A percentile compares a stretch with the other conserved stretches of the same genome.
phyloP scores from a whole-genome alignment of 2,329 filamentous ascomycete species.

The Aspergillus ibericus region DNA sequence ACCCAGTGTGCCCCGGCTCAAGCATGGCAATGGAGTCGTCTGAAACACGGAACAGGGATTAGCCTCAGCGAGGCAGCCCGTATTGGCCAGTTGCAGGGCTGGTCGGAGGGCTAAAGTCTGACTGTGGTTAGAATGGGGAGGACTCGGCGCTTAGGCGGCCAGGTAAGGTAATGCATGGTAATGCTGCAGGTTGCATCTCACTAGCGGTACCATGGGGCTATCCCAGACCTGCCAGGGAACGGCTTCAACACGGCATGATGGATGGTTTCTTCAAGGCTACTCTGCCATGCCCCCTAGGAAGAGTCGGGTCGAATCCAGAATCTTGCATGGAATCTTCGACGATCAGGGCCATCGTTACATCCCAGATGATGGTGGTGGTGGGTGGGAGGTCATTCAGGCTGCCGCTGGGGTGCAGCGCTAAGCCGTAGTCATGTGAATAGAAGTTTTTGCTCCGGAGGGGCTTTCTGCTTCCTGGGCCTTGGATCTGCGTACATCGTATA shows the following conservation, averaged over 20 bases:
- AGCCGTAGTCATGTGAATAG: background rate
- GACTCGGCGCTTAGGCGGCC: slow-evolving; percentile 7
- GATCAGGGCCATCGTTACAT: background rate
- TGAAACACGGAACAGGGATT: slow-evolving; percentile 7
- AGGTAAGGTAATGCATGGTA: slow-evolving; percentile 2
- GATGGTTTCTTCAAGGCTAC: background rate
- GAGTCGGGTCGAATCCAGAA: background rate
- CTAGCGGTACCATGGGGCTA: slow-evolving; percentile 1
- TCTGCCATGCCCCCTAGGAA: background rate
- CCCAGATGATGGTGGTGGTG: background rate
- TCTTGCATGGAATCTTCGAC: background rate
- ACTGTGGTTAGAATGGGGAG: slow-evolving; percentile 6
- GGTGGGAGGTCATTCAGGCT: background rate
- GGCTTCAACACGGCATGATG: background rate
- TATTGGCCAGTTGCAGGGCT: slow-evolving; percentile 8
- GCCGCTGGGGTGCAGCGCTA: slow-evolving; percentile 1
- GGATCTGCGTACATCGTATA: background rate
- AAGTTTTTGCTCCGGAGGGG: background rate
- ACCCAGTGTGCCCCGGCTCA: background rate
- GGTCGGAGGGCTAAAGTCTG: slow-evolving; percentile 8
- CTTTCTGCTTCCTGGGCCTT: background rate
- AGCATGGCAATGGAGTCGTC: background rate
- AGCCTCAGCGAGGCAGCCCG: background rate
- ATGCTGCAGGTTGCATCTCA: slow-evolving; percentile 1
- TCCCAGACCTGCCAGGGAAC: background rate